These are phyloP conservation scores for Nemania bipapillata DNA, from an alignment of 2,329 filamentous ascomycete species.

Conservation along the genomic window DNA sequence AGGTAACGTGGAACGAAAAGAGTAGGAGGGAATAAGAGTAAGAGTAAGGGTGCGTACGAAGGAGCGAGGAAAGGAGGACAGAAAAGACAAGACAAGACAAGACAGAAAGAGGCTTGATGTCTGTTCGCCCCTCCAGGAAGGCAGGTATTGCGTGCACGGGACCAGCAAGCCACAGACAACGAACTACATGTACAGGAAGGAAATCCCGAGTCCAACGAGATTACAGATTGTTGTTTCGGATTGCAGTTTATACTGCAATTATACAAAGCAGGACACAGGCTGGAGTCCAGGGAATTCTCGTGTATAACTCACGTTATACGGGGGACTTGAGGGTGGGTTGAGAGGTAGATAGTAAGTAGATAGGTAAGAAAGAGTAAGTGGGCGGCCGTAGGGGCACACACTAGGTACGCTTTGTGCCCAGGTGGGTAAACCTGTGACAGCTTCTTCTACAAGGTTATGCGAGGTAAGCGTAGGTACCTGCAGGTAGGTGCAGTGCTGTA, in stretches of 20 bases:
- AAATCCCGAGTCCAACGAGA: slow-evolving; percentile 17
- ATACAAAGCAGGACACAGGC: slow-evolving; percentile 3
- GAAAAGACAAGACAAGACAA: too few species aligned
- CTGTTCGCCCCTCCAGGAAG: slow-evolving; percentile 6
- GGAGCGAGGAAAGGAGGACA: neutral
- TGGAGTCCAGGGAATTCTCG: neutral
- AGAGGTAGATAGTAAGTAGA: neutral
- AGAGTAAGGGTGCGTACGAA: too few species aligned
- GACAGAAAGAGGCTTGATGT: slow-evolving; percentile 7
- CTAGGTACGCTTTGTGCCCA: too few species aligned
- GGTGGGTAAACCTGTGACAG: neutral
- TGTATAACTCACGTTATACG: neutral
- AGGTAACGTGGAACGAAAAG: slow-evolving; percentile 3
- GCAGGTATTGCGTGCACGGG: slow-evolving; percentile 29
- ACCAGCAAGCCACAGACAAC: slow-evolving; percentile 32
- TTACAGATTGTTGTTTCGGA: neutral
- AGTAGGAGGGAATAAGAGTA: neutral
- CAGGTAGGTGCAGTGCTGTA: neutral
- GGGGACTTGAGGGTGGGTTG: too few species aligned
- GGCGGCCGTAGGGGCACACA: too few species aligned
- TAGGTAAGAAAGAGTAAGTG: too few species aligned
- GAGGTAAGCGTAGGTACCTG: neutral
- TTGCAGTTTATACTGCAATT: slow-evolving; percentile 9
- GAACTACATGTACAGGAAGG: slow-evolving; percentile 4
- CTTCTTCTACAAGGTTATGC: neutral